A percentile compares a stretch with the other conserved stretches of the same genome.
phyloP scores from a whole-genome alignment of 768 basidiomycete genomes.

The Kwoniella sp. region DNA sequence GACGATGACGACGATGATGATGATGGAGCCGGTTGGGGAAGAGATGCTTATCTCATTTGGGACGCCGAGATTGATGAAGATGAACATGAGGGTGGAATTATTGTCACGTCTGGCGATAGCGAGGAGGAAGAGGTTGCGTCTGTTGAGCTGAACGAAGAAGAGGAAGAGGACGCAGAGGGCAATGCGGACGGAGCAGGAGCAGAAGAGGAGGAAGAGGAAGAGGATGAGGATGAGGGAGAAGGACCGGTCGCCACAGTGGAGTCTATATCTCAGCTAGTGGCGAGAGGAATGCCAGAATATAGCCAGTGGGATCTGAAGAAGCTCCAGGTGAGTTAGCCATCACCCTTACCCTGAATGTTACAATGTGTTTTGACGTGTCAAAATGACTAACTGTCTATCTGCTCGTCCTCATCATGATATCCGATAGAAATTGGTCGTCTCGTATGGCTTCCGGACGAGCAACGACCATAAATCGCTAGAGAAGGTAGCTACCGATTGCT shows the following conservation, averaged over 20 bases:
- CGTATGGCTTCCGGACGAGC: conserved; percentile 35
- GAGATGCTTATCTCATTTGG: conserved; percentile 22
- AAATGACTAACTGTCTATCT: no score
- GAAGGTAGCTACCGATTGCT: conserved; percentile 37
- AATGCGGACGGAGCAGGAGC: background rate
- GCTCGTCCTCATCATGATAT: no score
- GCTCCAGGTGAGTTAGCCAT: conserved; percentile 33
- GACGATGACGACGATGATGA: conserved; percentile 25
- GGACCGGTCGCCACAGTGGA: background rate
- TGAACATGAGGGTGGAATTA: background rate
- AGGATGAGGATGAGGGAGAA: conserved; percentile 14
- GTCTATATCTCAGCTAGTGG: conserved; percentile 18
- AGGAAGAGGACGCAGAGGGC: conserved; percentile 14
- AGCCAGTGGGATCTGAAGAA: conserved; percentile 30
- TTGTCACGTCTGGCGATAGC: background rate
- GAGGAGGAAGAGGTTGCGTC: background rate
- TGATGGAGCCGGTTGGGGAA: conserved; percentile 38
- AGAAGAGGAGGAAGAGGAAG: conserved; percentile 8
- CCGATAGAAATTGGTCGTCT: conserved; percentile 21
- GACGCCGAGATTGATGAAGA: background rate
- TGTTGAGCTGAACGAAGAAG: background rate
- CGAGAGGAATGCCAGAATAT: conserved; percentile 48
- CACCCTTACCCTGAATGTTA: no score
- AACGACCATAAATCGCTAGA: conserved; percentile 27
- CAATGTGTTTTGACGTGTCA: no score